Percentiles rank a stretch among this genome's conserved stretches.
Evolutionary conservation across 257 asterid species (phyloP).

Genomic region (Primulina eburnea): DNA sequence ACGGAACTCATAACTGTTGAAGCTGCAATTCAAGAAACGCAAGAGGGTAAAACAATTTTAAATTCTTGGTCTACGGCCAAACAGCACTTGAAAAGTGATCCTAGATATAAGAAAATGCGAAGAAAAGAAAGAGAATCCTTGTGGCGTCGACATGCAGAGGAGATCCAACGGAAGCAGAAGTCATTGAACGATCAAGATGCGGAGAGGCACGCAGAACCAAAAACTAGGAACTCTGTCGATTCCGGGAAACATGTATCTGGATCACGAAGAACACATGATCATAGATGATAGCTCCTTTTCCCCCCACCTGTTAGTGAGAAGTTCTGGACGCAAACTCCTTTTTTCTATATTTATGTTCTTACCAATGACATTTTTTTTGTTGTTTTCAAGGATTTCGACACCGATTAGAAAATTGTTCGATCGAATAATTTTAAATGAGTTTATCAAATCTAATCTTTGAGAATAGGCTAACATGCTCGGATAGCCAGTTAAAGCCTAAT

Average conservation of each 20-base stretch:
- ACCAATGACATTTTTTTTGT: too few species aligned
- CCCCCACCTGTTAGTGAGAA: not conserved
- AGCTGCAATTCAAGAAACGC: conserved; percentile 61
- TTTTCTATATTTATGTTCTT: not conserved
- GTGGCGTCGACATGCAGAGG: conserved; percentile 85
- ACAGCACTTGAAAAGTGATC: conserved; percentile 61
- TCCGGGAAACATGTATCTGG: conserved; percentile 42
- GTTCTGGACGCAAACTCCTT: not conserved
- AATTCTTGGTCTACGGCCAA: conserved; percentile 95
- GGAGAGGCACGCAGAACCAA: conserved; percentile 49
- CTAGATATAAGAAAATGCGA: conserved; percentile 71
- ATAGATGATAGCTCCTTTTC: conserved; percentile 39
- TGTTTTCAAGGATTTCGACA: not conserved
- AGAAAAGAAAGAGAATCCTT: conserved; percentile 84
- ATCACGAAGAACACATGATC: conserved; percentile 45
- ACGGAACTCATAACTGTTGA: conserved; percentile 58
- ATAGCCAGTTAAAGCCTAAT: too few species aligned
- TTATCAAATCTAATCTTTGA: not conserved
- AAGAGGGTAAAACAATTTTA: conserved; percentile 68
- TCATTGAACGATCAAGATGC: conserved; percentile 35
- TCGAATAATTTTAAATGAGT: not conserved
- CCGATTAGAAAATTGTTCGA: too few species aligned
- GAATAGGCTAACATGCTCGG: too few species aligned
- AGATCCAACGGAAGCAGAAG: conserved; percentile 63
- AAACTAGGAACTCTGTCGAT: conserved; percentile 42